These are phyloP conservation scores for Tetrapisispora pingtungensis DNA, from an alignment of 805 yeast species.

Conservation along the genomic window DNA sequence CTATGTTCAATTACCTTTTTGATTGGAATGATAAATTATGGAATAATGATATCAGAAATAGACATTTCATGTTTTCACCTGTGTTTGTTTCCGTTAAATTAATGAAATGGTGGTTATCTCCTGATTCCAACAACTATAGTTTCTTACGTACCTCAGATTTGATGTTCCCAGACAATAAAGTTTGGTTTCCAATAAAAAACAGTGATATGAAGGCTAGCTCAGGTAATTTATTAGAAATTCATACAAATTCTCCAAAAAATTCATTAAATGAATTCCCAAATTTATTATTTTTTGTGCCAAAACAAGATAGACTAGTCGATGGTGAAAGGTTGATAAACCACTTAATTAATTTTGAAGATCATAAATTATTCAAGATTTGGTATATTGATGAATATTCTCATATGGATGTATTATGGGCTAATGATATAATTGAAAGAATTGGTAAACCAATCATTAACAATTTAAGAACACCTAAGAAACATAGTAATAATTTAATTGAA, in stretches of 20 bases:
- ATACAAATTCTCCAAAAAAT: constrained; percentile 28
- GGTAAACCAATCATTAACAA: constrained; percentile 41
- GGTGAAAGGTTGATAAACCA: constrained; percentile 60
- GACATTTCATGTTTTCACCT: constrained; percentile 81
- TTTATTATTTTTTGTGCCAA: constrained; percentile 60
- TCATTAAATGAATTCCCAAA: constrained; percentile 39
- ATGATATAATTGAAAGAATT: constrained; percentile 54
- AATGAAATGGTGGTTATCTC: constrained; percentile 88
- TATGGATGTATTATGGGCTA: constrained; percentile 89
- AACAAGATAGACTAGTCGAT: constrained; percentile 66
- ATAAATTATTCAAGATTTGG: constrained; percentile 24
- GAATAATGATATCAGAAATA: constrained; percentile 53
- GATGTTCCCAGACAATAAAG: constrained; percentile 40
- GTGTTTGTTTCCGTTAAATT: constrained; percentile 70
- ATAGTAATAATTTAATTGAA: neutral
- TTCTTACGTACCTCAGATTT: constrained; percentile 29
- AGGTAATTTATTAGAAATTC: constrained; percentile 3
- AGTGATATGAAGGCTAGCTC: too few species aligned
- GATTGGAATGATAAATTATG: constrained; percentile 80
- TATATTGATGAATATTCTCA: constrained; percentile 62
- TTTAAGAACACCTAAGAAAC: constrained; percentile 13
- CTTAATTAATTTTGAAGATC: constrained; percentile 46
- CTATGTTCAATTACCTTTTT: constrained; percentile 77
- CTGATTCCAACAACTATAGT: constrained; percentile 30
- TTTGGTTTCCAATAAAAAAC: constrained; percentile 40